Percentiles rank a stretch among this genome's conserved stretches.
Conservation (phyloP, 2,329 filamentous ascomycete species). For the Trichoderma afroharzianum region DNA sequence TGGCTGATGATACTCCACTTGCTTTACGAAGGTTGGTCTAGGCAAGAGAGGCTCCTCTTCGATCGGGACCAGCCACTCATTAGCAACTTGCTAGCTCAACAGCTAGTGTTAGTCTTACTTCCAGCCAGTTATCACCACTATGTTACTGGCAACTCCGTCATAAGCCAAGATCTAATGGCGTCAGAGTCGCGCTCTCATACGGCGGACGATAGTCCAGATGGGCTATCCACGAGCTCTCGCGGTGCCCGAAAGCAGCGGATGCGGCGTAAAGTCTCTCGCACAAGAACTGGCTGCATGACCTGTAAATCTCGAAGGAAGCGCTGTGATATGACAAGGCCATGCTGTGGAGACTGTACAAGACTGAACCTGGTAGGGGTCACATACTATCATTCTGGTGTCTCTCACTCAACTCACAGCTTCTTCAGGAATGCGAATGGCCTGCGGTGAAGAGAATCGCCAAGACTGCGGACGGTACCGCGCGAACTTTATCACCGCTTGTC, state of each 20-base stretch:
- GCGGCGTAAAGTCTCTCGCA: background rate
- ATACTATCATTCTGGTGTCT: background rate
- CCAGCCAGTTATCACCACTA: background rate
- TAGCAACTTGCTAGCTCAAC: background rate
- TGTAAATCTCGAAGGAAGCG: background rate
- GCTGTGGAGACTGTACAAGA: background rate
- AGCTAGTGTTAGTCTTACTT: background rate
- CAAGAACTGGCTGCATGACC: background rate
- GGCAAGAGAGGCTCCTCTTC: background rate
- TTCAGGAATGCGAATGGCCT: background rate
- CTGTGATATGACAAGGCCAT: background rate
- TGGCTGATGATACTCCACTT: background rate
- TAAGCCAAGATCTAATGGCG: background rate
- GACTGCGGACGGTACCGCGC: background rate
- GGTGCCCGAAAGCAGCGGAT: background rate
- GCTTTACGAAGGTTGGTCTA: background rate
- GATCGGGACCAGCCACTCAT: background rate
- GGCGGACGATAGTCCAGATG: background rate
- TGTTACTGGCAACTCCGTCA: background rate
- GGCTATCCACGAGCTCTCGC: background rate
- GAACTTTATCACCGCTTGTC: background rate
- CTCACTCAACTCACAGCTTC: background rate
- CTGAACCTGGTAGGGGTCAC: background rate
- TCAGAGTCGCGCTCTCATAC: background rate
- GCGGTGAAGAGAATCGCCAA: background rate